Base-by-base conservation (phyloP, 2,329 filamentous ascomycete genomes). In the Stromatinia cepivora region DNA sequence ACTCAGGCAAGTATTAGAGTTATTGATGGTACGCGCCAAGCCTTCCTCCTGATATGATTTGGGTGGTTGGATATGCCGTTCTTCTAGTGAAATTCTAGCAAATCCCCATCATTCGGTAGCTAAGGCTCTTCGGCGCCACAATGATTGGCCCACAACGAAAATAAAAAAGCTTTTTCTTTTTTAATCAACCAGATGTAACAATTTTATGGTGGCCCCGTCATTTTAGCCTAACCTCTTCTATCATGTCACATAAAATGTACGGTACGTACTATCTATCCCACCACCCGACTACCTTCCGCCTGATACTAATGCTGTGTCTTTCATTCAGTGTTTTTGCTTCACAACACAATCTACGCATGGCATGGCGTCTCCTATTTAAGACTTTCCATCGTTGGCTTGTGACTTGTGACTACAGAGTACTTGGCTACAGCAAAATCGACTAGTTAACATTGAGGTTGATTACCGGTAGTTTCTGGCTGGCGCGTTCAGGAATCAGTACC, bases 51-150 rank as follows among this genome's bases (percentile, higher is more conserved):
- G 17, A 67, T 42, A 36, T 39, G 22, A 53, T 28, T n/a, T 53
- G 17, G 46, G 48, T 48, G 36, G 53, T 20, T 59, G 53, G 34
- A 46, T 15, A 34, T 46, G 36, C n/a, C n/a, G 20, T 54, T 36
- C 56, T 50, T 42, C 45, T 67, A 45, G 45, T 50, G 53, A 63
- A 50, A 34, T 63, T 63, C 59, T 52, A 63, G 59, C 31, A 50
- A 20, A 68, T 63, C 66, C 57, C 66, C 66, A 63, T 63, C 57
- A 68, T 63, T 68, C 57, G 66, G 66, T 68, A 57, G n/a, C 36
- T 46, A 63, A 20, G 36, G 46, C 42, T 63, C 59, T 36, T 67
- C 45, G 48, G 34, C 56, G 34, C 36, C 56, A 54, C 46, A 34
- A 62, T 59, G 54, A 67, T 67, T 67, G 56, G 46, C n/a, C 39